These are phyloP conservation scores for Grifola frondosa DNA, from an alignment of 1,284 basidiomycete genomes.

Conservation along the genomic window DNA sequence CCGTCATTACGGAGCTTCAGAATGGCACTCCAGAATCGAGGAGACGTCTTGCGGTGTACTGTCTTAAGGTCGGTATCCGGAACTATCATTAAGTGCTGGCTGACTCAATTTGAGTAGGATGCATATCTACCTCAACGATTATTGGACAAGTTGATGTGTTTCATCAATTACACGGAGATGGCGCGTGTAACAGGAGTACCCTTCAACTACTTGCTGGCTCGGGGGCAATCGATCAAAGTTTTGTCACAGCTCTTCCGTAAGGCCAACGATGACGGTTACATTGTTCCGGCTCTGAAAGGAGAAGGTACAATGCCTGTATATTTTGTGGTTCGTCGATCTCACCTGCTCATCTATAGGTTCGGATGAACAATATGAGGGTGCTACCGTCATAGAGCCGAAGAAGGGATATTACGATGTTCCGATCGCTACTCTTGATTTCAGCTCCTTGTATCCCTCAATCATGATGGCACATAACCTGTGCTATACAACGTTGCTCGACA, in stretches of 20 bases:
- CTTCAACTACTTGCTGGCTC: conserved; percentile 88
- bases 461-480: conserved; percentile 99
- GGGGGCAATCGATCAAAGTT: conserved; percentile 96
- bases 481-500: conserved; percentile 90
- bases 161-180: conserved; percentile 97
- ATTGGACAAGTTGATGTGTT: conserved; percentile 96
- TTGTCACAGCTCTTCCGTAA: conserved; percentile 90
- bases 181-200: conserved; percentile 96
- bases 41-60: conserved; percentile 90
- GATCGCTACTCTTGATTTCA: conserved; percentile 96
- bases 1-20: conserved; percentile 94
- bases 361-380: conserved; percentile 96
- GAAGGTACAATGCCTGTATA: conserved; percentile 56
- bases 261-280: conserved; percentile 85
- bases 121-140: conserved; percentile 93
- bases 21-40: conserved; percentile 92
- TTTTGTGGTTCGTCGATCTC: background rate
- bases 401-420: conserved; percentile 94
- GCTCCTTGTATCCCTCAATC: conserved; percentile 95
- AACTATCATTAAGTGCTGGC: background rate
- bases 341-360: conserved; percentile 49
- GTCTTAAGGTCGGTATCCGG: conserved; percentile 73
- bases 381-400: conserved; percentile 93
- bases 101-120: conserved; percentile 59
- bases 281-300: conserved; percentile 79